Evolutionary conservation across 371 early-diverging fungal genomes (phyloP), one percentile per base, ranked within the genome.

Genomic region (Aphelidium insulamus): DNA sequence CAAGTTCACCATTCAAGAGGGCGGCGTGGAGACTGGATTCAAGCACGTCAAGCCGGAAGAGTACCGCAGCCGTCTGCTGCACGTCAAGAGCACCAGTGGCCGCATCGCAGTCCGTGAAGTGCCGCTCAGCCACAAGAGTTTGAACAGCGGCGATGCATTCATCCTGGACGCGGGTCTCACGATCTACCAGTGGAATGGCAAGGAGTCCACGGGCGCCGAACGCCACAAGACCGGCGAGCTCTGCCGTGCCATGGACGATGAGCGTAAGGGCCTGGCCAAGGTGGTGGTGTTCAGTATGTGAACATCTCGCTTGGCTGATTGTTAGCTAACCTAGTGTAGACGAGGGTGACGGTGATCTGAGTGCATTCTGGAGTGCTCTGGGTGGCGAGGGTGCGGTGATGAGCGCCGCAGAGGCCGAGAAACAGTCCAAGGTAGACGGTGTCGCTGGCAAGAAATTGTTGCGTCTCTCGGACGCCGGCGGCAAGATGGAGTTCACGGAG

Each of bases 1-100:
- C 28, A 29, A 53, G 3, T 39, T 78, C 18, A 41, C 52, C 22
- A 55, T 72, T 34, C 49, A 60, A 4, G 50, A 58, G 26, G 82
- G 84, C 32, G 84, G 82, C n/a, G 68, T 74, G 40, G 66, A 49
- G 10, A 54, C 69, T 41, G 84, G 84, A 22, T 83, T 83, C 58
- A 49, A 66, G 40, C 75, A 77, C 39, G 71, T 69, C 33, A 62
- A 61, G 34, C 51, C 55, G 5, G 58, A 57, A 21, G 53, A 50
- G 15, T 47, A 66, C 41, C 39, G 34, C 8, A 54, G 69, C 7
- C 72, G 77, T 30, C 50, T 83, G n/a, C 52, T 72, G 42, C 72
- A 69, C 42, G 58, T 83, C 36, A 66, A 72, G 39, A 34, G 61
- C 33, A 31, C 40, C 59, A 28, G 53, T 38, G 39, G 45, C 40